Evolutionary conservation across 2,329 filamentous ascomycete species (phyloP).

Genomic region (Curvularia spicifera): DNA sequence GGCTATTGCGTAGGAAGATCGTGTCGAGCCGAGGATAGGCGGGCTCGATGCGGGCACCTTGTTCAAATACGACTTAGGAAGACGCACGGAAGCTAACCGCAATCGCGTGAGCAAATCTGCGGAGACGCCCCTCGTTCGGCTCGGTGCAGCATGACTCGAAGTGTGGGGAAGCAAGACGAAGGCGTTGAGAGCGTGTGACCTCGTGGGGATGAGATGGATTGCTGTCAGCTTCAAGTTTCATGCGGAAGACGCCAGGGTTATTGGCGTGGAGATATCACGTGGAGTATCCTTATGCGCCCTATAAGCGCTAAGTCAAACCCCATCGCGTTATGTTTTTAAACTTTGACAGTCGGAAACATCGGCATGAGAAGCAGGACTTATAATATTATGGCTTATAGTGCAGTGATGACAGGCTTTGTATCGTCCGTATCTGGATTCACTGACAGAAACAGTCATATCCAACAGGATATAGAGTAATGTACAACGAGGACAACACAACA

Average conservation of each 20-base stretch:
- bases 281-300: no score
- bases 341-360: not conserved
- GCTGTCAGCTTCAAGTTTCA: not conserved
- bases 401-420: slow-evolving; percentile 55
- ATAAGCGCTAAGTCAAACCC: not conserved
- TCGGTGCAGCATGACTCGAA: slow-evolving; percentile 4
- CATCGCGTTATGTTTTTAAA: not conserved
- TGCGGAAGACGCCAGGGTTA: slow-evolving; percentile 5
- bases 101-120: slow-evolving; percentile 11
- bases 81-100: slow-evolving; percentile 11
- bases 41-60: slow-evolving; percentile 17
- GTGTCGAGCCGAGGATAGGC: slow-evolving; percentile 13
- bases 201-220: not conserved
- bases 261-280: not conserved
- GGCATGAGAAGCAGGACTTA: not conserved
- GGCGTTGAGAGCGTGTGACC: not conserved
- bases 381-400: slow-evolving; percentile 42
- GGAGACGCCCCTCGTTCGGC: slow-evolving; percentile 2
- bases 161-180: slow-evolving; percentile 4
- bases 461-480: not conserved
- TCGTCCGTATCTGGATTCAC: not conserved
- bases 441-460: not conserved
- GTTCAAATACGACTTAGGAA: slow-evolving; percentile 10
- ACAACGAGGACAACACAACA: not conserved
- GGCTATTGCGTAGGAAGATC: slow-evolving; percentile 6